phyloP scores from a whole-genome alignment of 129 eudicot genomes.

The Chrysanthemum lavandulifolium region DNA sequence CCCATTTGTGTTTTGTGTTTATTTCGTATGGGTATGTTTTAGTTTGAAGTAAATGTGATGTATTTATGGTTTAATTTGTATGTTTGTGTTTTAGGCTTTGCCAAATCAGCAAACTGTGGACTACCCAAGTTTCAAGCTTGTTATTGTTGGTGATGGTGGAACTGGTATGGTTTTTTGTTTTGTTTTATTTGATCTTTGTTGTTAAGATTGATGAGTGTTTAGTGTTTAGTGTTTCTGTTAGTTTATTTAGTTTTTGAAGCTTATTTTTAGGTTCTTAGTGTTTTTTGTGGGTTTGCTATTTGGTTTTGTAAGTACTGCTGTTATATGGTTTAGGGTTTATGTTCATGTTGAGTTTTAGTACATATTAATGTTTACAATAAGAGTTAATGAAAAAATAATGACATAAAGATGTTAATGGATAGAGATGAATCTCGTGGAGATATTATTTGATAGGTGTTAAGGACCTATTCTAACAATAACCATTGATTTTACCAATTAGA shows the following conservation, averaged over 20 bases:
- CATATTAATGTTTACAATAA: no score
- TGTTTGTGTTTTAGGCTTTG: slow-evolving; percentile 43
- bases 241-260: not conserved
- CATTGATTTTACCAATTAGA: no score
- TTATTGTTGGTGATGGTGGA: slow-evolving; percentile 79
- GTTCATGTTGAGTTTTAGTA: no score
- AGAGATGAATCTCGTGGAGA: no score
- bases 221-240: slow-evolving; percentile 6
- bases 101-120: slow-evolving; percentile 78
- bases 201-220: not conserved
- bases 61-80: not conserved
- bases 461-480: no score
- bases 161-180: slow-evolving; percentile 44
- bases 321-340: no score
- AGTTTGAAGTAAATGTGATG: not conserved
- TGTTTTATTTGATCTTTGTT: not conserved
- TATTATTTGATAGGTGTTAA: no score
- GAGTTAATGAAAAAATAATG: no score
- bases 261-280: no score
- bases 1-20: not conserved
- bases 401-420: no score
- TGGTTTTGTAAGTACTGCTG: no score
- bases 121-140: slow-evolving; percentile 72
- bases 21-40: not conserved
- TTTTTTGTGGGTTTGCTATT: no score